A percentile compares a stretch with the other conserved stretches of the same genome.
These are phyloP conservation scores for Viola pubescens DNA, from an alignment of 441 rosid genomes.

Conservation along the genomic window DNA sequence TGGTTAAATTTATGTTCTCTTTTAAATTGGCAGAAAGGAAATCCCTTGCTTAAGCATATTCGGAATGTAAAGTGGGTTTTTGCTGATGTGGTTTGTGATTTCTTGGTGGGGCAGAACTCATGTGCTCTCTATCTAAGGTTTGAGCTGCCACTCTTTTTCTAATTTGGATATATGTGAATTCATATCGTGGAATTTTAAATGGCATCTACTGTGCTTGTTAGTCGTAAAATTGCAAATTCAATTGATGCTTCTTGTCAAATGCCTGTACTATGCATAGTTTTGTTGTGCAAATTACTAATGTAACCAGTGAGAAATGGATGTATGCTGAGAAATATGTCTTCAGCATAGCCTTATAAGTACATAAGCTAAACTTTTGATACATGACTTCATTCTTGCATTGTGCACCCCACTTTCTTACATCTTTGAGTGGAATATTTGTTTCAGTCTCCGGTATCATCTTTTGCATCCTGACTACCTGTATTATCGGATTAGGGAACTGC, in stretches of 20 bases:
- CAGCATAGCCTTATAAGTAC: not conserved
- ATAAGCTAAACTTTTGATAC: not conserved
- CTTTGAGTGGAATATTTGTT: conserved; percentile 14
- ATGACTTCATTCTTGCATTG: conserved; percentile 1
- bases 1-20: not conserved
- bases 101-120: conserved; percentile 73
- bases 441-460: conserved; percentile 84
- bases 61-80: conserved; percentile 82
- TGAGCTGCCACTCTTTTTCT: conserved; percentile 10
- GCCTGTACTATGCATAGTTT: not conserved
- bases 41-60: conserved; percentile 81
- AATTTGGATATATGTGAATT: not conserved
- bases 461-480: conserved; percentile 90
- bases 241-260: not conserved
- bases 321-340: not conserved
- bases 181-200: not conserved
- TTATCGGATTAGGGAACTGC: conserved; percentile 83
- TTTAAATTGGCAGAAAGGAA: conserved; percentile 63
- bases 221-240: not conserved
- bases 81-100: conserved; percentile 74
- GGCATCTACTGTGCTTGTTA: not conserved
- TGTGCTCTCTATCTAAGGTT: conserved; percentile 93
- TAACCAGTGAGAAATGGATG: not conserved
- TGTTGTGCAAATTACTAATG: too few species aligned
- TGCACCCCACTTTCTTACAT: conserved; percentile 5